These are phyloP conservation scores for Solanum pinnatisectum DNA, from an alignment of 257 asterid genomes.

Conservation along the genomic window DNA sequence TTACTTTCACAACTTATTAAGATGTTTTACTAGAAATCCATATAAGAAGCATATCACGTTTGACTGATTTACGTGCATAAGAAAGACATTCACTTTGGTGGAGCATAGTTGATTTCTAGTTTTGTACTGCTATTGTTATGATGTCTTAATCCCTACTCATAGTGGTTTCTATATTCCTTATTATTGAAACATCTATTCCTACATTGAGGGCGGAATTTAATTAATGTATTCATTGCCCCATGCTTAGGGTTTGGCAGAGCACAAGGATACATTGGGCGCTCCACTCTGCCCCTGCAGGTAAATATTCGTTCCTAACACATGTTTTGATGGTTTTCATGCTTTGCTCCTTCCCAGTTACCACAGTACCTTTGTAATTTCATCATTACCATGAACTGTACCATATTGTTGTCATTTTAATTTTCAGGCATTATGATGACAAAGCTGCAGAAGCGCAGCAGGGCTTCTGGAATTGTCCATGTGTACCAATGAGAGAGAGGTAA, in stretches of 20 bases:
- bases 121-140: neutral
- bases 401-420: neutral
- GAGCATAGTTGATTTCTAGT: neutral
- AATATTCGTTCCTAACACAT: neutral
- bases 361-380: neutral
- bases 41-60: neutral
- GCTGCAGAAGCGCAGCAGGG: conserved; percentile 94
- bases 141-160: neutral
- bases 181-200: neutral
- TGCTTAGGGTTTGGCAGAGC: conserved; percentile 92
- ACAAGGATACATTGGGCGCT: conserved; percentile 90
- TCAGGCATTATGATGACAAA: conserved; percentile 83
- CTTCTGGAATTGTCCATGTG: conserved; percentile 90
- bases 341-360: neutral
- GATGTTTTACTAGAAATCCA: neutral
- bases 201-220: neutral
- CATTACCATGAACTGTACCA: neutral
- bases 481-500: conserved; percentile 73
- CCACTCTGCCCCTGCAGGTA: conserved; percentile 98
- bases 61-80: neutral
- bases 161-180: neutral
- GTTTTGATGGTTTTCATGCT: neutral
- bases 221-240: neutral
- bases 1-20: neutral
- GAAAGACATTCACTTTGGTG: neutral